These are phyloP conservation scores for Collybia sordida DNA, from an alignment of 768 basidiomycete genomes.

Conservation along the genomic window DNA sequence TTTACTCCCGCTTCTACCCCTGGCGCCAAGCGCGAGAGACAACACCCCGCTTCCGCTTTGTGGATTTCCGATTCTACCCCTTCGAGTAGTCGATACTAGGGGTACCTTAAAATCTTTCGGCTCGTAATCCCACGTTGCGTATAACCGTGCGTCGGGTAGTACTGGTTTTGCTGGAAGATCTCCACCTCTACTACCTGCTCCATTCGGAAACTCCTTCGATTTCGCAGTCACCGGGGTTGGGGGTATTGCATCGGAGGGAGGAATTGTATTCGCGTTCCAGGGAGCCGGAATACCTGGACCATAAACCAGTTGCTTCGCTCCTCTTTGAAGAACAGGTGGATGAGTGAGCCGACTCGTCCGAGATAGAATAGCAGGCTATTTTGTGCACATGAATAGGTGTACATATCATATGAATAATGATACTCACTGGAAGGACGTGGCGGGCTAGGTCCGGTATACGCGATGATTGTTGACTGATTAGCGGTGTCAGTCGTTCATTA, in stretches of 20 bases:
- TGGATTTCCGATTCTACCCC: conserved; percentile 33
- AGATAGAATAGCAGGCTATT: conserved; percentile 51
- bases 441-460: conserved; percentile 68
- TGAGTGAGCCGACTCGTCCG: conserved; percentile 66
- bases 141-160: conserved; percentile 53
- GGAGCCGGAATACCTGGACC: conserved; percentile 50
- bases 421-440: conserved; percentile 64
- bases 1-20: conserved; percentile 4
- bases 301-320: conserved; percentile 43
- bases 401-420: neutral
- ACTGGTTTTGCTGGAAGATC: conserved; percentile 30
- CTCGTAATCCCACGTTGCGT: conserved; percentile 59
- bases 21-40: conserved; percentile 7
- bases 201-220: conserved; percentile 21
- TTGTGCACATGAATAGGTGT: conserved; percentile 1
- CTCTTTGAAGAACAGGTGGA: conserved; percentile 62
- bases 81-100: conserved; percentile 23
- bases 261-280: conserved; percentile 47
- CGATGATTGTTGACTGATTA: conserved; percentile 62
- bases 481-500: conserved; percentile 56
- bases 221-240: conserved; percentile 21
- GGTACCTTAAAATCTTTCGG: conserved; percentile 45
- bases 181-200: conserved; percentile 22
- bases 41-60: conserved; percentile 17
- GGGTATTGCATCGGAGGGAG: conserved; percentile 23